Conservation (phyloP, 441 rosid species). For the Flueggea neowawraea region DNA sequence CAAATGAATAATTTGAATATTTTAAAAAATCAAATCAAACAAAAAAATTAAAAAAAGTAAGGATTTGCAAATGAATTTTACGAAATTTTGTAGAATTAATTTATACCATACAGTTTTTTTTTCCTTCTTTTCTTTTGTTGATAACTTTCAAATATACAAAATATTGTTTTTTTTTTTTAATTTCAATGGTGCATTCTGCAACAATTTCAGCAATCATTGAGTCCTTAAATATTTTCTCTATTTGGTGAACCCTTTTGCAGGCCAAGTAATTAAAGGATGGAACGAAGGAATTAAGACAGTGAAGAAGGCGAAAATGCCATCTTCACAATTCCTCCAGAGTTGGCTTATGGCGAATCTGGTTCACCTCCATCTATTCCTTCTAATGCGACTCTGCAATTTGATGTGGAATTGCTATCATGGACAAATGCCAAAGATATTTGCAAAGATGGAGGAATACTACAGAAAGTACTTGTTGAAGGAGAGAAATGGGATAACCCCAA, state of each 20-base stretch:
- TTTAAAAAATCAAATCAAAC: too few relatives aligned
- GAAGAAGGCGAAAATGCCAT: conserved; percentile 90
- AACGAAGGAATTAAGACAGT: conserved; percentile 89
- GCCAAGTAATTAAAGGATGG: conserved; percentile 96
- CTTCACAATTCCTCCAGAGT: conserved; percentile 76
- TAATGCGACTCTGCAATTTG: conserved; percentile 74
- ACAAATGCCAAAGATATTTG: conserved; percentile 83
- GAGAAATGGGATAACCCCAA: conserved; percentile 85
- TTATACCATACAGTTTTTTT: too few relatives aligned
- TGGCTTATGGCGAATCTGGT: conserved; percentile 88
- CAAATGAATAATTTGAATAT: too few relatives aligned
- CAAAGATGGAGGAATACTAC: conserved; percentile 86
- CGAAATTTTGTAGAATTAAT: too few relatives aligned
- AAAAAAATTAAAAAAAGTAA: too few relatives aligned
- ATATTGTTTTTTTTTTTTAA: too few relatives aligned
- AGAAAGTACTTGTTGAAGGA: conserved; percentile 66
- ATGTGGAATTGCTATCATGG: conserved; percentile 88
- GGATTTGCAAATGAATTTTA: too few relatives aligned
- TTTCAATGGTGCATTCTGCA: too few relatives aligned
- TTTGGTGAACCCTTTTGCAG: conserved; percentile 24
- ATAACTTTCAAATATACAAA: too few relatives aligned
- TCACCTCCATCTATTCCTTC: conserved; percentile 86
- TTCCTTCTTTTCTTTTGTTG: too few relatives aligned
- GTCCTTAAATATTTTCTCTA: too few relatives aligned
- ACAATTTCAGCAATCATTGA: too few relatives aligned